Evolutionary conservation across 257 asterid species (phyloP).

Genomic region (Nicotiana attenuata): DNA sequence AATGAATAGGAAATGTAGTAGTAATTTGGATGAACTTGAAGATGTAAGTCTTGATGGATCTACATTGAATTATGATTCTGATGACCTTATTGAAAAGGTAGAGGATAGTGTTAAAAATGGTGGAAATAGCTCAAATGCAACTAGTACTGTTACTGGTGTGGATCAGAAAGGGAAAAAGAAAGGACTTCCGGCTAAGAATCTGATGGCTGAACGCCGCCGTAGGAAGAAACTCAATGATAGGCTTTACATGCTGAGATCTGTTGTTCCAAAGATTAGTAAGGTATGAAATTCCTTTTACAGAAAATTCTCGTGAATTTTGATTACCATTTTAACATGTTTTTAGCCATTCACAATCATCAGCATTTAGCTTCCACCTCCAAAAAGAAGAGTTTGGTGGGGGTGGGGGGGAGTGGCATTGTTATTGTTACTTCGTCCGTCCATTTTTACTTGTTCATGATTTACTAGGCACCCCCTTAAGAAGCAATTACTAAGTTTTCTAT

Average conservation of each 20-base stretch:
- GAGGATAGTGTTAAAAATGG: constrained; percentile 39
- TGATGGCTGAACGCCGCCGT: constrained; percentile 96
- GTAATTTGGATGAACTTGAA: constrained; percentile 58
- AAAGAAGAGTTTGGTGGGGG: background rate
- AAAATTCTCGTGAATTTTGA: constrained; percentile 34
- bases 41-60: constrained; percentile 73
- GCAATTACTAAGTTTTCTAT: too few species aligned
- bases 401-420: background rate
- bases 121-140: constrained; percentile 38
- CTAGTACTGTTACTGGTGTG: constrained; percentile 38
- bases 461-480: too few species aligned
- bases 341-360: constrained; percentile 14
- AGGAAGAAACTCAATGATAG: constrained; percentile 96
- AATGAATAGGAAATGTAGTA: constrained; percentile 32
- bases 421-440: background rate
- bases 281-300: constrained; percentile 28
- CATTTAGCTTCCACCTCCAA: background rate
- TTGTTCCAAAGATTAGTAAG: constrained; percentile 97
- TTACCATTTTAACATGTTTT: constrained; percentile 23
- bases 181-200: constrained; percentile 89
- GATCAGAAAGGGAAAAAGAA: constrained; percentile 67
- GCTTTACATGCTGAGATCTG: constrained; percentile 87
- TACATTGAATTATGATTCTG: constrained; percentile 69
- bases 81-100: constrained; percentile 48
- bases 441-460: too few species aligned